These are phyloP conservation scores for Seiridium cupressi DNA, from an alignment of 2,329 filamentous ascomycete species.

Conservation along the genomic window DNA sequence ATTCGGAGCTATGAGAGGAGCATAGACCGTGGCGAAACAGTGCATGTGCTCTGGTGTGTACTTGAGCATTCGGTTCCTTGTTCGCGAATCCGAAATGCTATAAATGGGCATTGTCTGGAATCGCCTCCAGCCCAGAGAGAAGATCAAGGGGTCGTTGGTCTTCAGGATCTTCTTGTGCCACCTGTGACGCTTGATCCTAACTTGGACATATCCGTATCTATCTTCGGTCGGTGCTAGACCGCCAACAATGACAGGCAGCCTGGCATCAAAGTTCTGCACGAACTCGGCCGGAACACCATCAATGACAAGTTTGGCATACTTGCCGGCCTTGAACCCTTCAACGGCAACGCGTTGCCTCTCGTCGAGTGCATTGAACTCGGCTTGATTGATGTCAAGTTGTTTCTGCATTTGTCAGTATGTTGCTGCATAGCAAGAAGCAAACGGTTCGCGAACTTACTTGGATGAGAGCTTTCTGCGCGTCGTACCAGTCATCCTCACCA, in stretches of 20 bases:
- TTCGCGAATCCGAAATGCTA: slow-evolving; percentile 90
- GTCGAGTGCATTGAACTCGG: slow-evolving; percentile 87
- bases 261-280: slow-evolving; percentile 75
- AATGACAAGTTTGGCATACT: slow-evolving; percentile 88
- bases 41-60: slow-evolving; percentile 99
- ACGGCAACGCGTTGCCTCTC: slow-evolving; percentile 78
- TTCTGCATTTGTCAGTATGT: slow-evolving; percentile 2
- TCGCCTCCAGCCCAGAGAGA: slow-evolving; percentile 92
- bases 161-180: slow-evolving; percentile 99
- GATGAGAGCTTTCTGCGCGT: slow-evolving; percentile 89
- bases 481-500: slow-evolving; percentile 98
- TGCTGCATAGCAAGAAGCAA: not conserved
- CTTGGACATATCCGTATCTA: slow-evolving; percentile 91
- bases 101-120: slow-evolving; percentile 94
- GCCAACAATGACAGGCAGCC: slow-evolving; percentile 81
- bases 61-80: slow-evolving; percentile 95
- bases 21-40: slow-evolving; percentile 95
- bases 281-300: slow-evolving; percentile 92
- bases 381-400: slow-evolving; percentile 83
- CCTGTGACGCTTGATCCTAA: slow-evolving; percentile 93
- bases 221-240: slow-evolving; percentile 94
- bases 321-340: slow-evolving; percentile 88
- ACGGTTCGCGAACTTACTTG: slow-evolving; percentile 79
- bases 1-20: slow-evolving; percentile 90
- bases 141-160: slow-evolving; percentile 95